Percentiles rank a stretch among this genome's conserved stretches.
Evolutionary conservation across 345 rosid genomes (phyloP).

Genomic region (Acer campestre): DNA sequence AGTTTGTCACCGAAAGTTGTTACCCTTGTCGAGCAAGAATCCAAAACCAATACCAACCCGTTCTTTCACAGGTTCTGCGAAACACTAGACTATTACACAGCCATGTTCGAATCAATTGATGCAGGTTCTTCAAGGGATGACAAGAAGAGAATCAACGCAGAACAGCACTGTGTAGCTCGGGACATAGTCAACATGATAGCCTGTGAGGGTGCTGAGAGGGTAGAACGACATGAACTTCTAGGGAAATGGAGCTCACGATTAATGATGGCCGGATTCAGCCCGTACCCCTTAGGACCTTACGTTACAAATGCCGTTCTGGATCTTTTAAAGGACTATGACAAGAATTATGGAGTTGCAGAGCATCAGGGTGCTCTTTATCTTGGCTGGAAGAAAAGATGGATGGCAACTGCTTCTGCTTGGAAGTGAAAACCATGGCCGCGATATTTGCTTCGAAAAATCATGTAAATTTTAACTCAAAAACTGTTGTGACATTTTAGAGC

Average conservation of each 20-base stretch:
- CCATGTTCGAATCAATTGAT: conserved; percentile 83
- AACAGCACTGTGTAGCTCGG: conserved; percentile 85
- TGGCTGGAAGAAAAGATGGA: conserved; percentile 64
- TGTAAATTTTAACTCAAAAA: conserved; percentile 22
- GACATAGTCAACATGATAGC: conserved; percentile 91
- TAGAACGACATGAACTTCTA: conserved; percentile 75
- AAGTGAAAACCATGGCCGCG: conserved; percentile 32
- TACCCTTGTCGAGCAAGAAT: conserved; percentile 80
- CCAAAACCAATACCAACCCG: conserved; percentile 79
- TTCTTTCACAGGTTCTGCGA: conserved; percentile 63
- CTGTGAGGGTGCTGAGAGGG: conserved; percentile 77
- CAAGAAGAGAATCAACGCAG: conserved; percentile 69
- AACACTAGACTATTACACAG: conserved; percentile 70
- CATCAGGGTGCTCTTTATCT: conserved; percentile 62
- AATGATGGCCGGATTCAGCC: conserved; percentile 68
- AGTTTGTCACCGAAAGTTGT: conserved; percentile 79
- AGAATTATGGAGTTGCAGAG: conserved; percentile 52
- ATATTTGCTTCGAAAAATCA: neutral
- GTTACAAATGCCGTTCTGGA: conserved; percentile 43
- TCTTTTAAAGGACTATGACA: conserved; percentile 47
- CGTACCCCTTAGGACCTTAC: conserved; percentile 39
- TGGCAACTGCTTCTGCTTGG: conserved; percentile 81
- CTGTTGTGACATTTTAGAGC: neutral
- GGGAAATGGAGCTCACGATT: conserved; percentile 77
- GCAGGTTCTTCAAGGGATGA: conserved; percentile 57